phyloP scores from a whole-genome alignment of 2,329 filamentous ascomycete species.

The Trichoderma sp. region DNA sequence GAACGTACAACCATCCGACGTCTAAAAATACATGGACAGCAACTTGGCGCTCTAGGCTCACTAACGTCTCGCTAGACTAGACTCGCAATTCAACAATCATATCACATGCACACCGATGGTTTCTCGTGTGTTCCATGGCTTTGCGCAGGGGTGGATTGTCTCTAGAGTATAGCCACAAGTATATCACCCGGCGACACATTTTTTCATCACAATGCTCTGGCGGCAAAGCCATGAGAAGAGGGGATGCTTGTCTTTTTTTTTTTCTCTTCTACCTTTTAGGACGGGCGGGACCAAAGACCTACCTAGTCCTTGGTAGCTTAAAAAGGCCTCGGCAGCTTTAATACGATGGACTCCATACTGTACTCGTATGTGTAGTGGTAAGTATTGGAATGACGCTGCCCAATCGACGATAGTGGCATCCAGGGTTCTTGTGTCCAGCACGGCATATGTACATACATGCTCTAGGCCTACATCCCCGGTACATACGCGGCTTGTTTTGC shows the following conservation, averaged over 20 bases:
- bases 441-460: slow-evolving; percentile 6
- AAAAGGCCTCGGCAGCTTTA: slow-evolving; percentile 1
- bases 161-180: neutral
- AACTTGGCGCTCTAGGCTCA: neutral
- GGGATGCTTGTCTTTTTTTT: neutral
- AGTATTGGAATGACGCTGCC: slow-evolving; percentile 7
- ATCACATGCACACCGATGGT: neutral
- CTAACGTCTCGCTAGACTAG: neutral
- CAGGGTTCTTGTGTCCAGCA: neutral
- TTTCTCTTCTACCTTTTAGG: neutral
- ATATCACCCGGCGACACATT: neutral
- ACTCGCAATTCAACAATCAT: neutral
- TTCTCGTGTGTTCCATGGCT: neutral
- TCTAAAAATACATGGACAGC: neutral
- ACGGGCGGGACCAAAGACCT: neutral
- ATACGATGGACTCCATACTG: neutral
- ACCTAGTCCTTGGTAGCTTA: neutral
- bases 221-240: neutral
- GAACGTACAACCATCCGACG: neutral
- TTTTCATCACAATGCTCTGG: neutral
- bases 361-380: neutral
- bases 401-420: neutral
- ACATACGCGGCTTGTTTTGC: neutral
- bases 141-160: neutral
- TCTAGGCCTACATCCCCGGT: neutral